Conservation (phyloP, 805 yeast species). For the Yamadazyma laniorum region DNA sequence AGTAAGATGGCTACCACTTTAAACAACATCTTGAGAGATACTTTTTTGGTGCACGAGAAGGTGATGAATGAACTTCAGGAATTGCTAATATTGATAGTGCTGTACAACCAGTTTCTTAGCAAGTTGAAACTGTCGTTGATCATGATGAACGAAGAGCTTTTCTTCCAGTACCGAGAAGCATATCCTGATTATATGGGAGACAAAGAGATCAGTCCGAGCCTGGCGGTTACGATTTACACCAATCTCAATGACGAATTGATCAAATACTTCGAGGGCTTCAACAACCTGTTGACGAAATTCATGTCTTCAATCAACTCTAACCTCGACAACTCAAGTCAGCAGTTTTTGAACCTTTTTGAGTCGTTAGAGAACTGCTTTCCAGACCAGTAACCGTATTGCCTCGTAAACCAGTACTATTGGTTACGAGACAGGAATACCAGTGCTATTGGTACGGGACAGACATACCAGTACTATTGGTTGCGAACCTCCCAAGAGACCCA, state of each 20-base stretch:
- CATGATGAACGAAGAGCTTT: conserved; percentile 47
- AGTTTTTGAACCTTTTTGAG: conserved; percentile 41
- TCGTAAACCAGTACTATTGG: too few relatives aligned
- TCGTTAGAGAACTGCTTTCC: conserved; percentile 41
- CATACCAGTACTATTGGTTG: too few relatives aligned
- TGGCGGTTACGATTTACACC: conserved; percentile 34
- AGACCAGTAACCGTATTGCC: too few relatives aligned
- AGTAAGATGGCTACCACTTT: conserved; percentile 49
- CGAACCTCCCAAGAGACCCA: too few relatives aligned
- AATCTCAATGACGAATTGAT: conserved; percentile 41
- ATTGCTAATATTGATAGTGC: conserved; percentile 46
- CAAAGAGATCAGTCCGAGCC: conserved; percentile 35
- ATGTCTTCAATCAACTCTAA: conserved; percentile 21
- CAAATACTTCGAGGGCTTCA: conserved; percentile 45
- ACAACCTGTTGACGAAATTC: conserved; percentile 44
- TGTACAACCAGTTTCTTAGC: conserved; percentile 47
- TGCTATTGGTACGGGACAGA: too few relatives aligned
- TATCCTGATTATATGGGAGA: conserved; percentile 38
- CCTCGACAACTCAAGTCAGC: conserved; percentile 28
- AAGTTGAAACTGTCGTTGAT: conserved; percentile 57
- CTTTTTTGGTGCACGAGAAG: conserved; percentile 60
- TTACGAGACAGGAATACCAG: too few relatives aligned
- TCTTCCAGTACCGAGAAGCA: conserved; percentile 30
- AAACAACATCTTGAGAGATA: conserved; percentile 62
- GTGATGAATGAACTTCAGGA: conserved; percentile 47